Conservation (phyloP, 805 yeast species). For the Monosporozyma aerobia region DNA sequence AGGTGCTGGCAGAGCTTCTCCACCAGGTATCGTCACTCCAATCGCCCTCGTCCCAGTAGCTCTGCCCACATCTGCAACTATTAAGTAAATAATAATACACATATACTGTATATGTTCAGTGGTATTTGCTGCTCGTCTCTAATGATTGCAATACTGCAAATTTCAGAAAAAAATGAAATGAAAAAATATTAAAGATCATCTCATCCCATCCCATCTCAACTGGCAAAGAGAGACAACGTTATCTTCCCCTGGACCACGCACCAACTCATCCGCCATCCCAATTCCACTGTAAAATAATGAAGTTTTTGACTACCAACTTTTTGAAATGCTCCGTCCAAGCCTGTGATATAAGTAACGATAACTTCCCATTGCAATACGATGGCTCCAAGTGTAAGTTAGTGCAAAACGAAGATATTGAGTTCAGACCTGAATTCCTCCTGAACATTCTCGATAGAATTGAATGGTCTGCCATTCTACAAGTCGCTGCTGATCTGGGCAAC, state of each 20-base stretch:
- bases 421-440: slow-evolving; percentile 67
- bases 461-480: slow-evolving; percentile 76
- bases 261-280: background rate
- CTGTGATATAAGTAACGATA: slow-evolving; percentile 63
- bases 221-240: background rate
- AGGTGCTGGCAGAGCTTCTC: background rate
- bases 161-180: background rate
- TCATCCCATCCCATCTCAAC: background rate
- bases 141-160: background rate
- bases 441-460: slow-evolving; percentile 74
- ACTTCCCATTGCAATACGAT: slow-evolving; percentile 71
- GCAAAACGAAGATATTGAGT: slow-evolving; percentile 66
- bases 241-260: no score
- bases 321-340: slow-evolving; percentile 84
- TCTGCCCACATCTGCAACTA: background rate
- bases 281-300: slow-evolving; percentile 38
- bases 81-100: no score
- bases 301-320: slow-evolving; percentile 90
- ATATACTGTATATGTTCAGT: background rate
- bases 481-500: slow-evolving; percentile 70
- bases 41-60: background rate
- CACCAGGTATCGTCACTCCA: background rate
- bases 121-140: background rate
- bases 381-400: slow-evolving; percentile 52
- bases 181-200: background rate